Evolutionary conservation across 371 early-diverging fungal species (phyloP).

Genomic region (Batkoa obscura): DNA sequence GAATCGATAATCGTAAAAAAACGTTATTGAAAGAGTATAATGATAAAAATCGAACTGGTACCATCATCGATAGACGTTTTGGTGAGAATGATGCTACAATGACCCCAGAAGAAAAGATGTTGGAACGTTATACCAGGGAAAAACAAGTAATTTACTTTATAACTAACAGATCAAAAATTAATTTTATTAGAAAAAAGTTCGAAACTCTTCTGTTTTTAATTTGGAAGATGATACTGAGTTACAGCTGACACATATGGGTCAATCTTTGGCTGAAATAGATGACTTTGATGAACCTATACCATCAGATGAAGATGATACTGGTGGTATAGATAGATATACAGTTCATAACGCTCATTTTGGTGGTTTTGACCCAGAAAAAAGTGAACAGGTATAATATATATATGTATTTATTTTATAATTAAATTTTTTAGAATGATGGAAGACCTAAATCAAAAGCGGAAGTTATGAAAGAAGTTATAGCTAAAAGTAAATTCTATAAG

Average conservation of each 20-base stretch:
- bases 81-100: conserved; percentile 77
- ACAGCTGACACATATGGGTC: conserved; percentile 80
- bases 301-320: conserved; percentile 39
- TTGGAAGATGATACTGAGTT: conserved; percentile 50
- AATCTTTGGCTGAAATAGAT: conserved; percentile 65
- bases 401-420: not conserved
- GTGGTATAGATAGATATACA: conserved; percentile 41
- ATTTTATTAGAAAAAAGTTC: conserved; percentile 11
- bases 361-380: conserved; percentile 39
- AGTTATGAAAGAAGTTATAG: conserved; percentile 91
- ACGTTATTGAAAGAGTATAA: conserved; percentile 62
- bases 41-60: conserved; percentile 42
- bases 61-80: conserved; percentile 80
- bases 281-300: conserved; percentile 54
- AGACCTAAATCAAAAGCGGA: conserved; percentile 62
- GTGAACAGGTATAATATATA: conserved; percentile 39
- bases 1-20: conserved; percentile 69
- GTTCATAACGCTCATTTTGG: conserved; percentile 72
- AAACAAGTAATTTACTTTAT: conserved; percentile 22
- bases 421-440: conserved; percentile 8
- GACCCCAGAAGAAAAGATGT: conserved; percentile 89
- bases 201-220: conserved; percentile 41
- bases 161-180: not conserved
- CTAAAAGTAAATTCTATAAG: conserved; percentile 78
- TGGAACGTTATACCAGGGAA: conserved; percentile 81